phyloP scores from a whole-genome alignment of 352 stramenopile genomes.

The Phytophthora podocarpi region DNA sequence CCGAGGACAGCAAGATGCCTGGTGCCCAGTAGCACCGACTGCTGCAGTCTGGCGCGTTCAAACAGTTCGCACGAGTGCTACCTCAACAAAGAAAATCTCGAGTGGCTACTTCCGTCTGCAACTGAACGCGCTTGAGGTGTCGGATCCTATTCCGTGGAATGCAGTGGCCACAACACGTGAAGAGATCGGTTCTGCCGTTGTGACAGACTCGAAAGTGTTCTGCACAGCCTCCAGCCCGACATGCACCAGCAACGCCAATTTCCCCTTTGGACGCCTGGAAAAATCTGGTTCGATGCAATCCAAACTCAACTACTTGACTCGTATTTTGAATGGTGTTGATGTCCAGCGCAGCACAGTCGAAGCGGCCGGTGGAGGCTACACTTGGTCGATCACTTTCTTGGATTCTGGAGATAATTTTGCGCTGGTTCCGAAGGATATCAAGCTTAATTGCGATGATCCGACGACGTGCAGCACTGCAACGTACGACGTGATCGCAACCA shows the following conservation, averaged over 20 bases:
- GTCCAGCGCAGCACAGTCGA: conserved; percentile 65
- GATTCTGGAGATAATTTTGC: conserved; percentile 84
- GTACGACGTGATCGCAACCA: conserved; percentile 57
- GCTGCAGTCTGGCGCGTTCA: conserved; percentile 66
- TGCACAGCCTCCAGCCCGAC: conserved; percentile 40
- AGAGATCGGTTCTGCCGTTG: conserved; percentile 61
- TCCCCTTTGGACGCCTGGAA: conserved; percentile 38
- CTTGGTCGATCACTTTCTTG: conserved; percentile 93
- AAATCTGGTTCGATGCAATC: conserved; percentile 77
- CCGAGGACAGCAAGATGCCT: conserved; percentile 65
- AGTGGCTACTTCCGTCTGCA: conserved; percentile 63
- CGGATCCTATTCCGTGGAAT: conserved; percentile 92
- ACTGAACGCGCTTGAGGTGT: conserved; percentile 48
- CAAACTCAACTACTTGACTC: conserved; percentile 61
- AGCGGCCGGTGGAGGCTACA: conserved; percentile 61
- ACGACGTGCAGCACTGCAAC: conserved; percentile 29
- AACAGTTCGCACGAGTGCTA: conserved; percentile 36
- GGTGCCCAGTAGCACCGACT: conserved; percentile 62
- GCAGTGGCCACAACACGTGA: conserved; percentile 85
- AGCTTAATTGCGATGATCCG: conserved; percentile 16
- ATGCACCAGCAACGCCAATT: conserved; percentile 43
- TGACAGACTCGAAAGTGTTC: conserved; percentile 56
- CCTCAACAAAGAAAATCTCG: conserved; percentile 35
- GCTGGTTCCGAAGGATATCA: conserved; percentile 39
- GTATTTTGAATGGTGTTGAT: conserved; percentile 63